Conservation (phyloP, 2,329 filamentous ascomycete genomes). For the Xylaria sp. region DNA sequence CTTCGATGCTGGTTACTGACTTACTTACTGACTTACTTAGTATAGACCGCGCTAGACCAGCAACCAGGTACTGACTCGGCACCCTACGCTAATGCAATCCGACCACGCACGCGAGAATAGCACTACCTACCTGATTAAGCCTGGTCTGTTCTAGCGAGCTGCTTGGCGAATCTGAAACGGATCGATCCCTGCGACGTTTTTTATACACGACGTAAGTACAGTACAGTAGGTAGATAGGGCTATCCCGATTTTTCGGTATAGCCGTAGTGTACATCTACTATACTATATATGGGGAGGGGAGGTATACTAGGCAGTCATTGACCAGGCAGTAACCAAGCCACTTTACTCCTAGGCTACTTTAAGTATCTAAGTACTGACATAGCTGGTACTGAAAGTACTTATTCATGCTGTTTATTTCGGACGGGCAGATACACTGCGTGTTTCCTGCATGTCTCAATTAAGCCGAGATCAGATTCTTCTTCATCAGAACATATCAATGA, state of each 20-base stretch:
- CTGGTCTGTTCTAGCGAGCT: neutral
- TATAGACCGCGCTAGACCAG: no score
- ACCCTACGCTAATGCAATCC: neutral
- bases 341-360: no score
- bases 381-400: no score
- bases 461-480: neutral
- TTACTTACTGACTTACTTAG: no score
- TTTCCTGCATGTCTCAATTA: neutral
- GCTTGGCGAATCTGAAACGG: conserved; percentile 16
- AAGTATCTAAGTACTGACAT: no score
- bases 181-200: conserved; percentile 1
- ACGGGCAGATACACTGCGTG: no score
- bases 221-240: no score
- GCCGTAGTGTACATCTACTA: neutral
- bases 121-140: conserved; percentile 1
- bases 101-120: neutral
- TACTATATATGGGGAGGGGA: no score
- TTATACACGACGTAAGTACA: neutral
- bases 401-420: no score
- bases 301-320: no score
- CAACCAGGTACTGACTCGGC: neutral
- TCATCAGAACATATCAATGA: neutral
- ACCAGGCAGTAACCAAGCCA: no score
- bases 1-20: no score
- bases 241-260: conserved; percentile 11